phyloP scores from a whole-genome alignment of 495 filamentous ascomycete genomes.

The Recurvomyces mirabilis region DNA sequence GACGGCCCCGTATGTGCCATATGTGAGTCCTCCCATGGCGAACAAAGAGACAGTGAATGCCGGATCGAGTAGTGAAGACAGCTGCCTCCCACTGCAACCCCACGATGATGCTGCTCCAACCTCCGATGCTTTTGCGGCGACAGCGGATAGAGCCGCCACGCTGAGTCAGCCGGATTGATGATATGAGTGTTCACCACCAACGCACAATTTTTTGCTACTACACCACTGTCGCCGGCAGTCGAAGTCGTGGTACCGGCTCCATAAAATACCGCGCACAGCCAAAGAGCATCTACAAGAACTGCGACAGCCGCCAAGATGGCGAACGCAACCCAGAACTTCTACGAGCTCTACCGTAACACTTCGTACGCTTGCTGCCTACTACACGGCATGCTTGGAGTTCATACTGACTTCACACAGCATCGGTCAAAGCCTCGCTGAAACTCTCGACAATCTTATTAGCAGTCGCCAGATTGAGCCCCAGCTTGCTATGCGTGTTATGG shows the following conservation, averaged over 20 bases:
- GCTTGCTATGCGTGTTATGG: slow-evolving; percentile 93
- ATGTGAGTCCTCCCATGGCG: slow-evolving; percentile 36
- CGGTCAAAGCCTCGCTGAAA: slow-evolving; percentile 83
- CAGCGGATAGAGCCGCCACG: too few relatives aligned
- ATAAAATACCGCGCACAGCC: too few relatives aligned
- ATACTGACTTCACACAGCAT: slow-evolving; percentile 47
- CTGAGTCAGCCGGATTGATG: too few relatives aligned
- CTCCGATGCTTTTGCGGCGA: too few relatives aligned
- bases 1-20: slow-evolving; percentile 59
- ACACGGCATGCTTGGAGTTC: not conserved
- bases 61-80: slow-evolving; percentile 4
- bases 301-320: slow-evolving; percentile 21
- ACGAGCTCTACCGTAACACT: slow-evolving; percentile 65
- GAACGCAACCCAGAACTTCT: slow-evolving; percentile 43
- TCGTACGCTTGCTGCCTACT: slow-evolving; percentile 13
- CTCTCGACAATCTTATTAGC: slow-evolving; percentile 90
- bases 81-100: slow-evolving; percentile 7
- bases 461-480: slow-evolving; percentile 90
- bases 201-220: too few relatives aligned
- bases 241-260: too few relatives aligned
- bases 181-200: too few relatives aligned
- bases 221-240: too few relatives aligned
- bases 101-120: too few relatives aligned
- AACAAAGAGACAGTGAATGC: too few relatives aligned
- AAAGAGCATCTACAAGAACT: too few relatives aligned